A percentile compares a stretch with the other conserved stretches of the same genome.
Conservation (phyloP, 2,329 filamentous ascomycete species). For the Penicillium sp. region DNA sequence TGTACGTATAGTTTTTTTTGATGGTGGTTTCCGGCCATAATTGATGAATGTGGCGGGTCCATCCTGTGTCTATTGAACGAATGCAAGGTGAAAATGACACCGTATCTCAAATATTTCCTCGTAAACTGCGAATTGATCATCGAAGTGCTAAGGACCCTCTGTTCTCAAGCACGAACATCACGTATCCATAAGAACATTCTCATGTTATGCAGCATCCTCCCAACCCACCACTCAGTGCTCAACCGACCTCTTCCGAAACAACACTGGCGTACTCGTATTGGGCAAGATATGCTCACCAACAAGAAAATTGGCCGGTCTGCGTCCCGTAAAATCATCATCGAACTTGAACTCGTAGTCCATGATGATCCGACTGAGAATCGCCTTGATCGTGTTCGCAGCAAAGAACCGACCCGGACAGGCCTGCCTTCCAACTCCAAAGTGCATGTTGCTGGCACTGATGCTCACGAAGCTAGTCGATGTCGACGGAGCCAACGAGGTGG, state of each 20-base stretch:
- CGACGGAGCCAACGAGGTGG: not conserved
- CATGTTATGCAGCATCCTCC: too few species aligned
- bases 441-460: slow-evolving; percentile 22
- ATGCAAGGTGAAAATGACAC: too few species aligned
- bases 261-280: slow-evolving; percentile 18
- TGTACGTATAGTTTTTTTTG: slow-evolving; percentile 10
- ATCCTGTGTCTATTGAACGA: too few species aligned
- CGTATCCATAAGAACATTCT: too few species aligned
- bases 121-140: too few species aligned
- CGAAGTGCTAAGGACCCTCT: too few species aligned
- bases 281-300: slow-evolving; percentile 33
- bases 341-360: slow-evolving; percentile 33
- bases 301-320: slow-evolving; percentile 23
- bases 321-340: slow-evolving; percentile 12
- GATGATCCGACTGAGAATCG: slow-evolving; percentile 28
- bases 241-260: slow-evolving; percentile 23
- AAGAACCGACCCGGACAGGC: slow-evolving; percentile 29
- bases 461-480: slow-evolving; percentile 18
- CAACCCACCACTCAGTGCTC: not conserved
- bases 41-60: not conserved
- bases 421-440: slow-evolving; percentile 29
- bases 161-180: too few species aligned
- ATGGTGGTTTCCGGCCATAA: not conserved
- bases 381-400: slow-evolving; percentile 24
- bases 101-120: too few species aligned